phyloP scores from a whole-genome alignment of 2,329 filamentous ascomycete genomes.

The Exophiala sp. region DNA sequence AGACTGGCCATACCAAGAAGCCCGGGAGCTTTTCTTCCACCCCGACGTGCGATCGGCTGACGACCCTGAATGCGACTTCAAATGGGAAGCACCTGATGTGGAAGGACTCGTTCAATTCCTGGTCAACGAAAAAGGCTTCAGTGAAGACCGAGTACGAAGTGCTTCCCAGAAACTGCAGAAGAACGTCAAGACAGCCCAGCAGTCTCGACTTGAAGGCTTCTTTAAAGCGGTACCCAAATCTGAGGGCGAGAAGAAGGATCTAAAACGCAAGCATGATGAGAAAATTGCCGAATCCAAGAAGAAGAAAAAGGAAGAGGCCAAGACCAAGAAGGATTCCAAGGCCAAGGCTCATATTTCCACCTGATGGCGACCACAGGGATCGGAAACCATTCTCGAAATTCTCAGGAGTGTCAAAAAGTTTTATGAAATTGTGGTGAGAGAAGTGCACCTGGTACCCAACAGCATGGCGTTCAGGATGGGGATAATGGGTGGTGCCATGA shows the following conservation, averaged over 20 bases:
- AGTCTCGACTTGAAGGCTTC: constrained; percentile 89
- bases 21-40: constrained; percentile 84
- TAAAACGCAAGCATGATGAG: constrained; percentile 93
- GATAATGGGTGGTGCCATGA: not conserved
- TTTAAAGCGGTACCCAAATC: constrained; percentile 92
- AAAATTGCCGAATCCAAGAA: constrained; percentile 92
- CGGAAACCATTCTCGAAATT: not conserved
- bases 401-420: not conserved
- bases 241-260: constrained; percentile 73
- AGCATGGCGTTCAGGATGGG: constrained; percentile 21
- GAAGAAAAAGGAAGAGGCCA: constrained; percentile 89
- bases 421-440: not conserved
- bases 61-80: constrained; percentile 87
- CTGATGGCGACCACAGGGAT: constrained; percentile 29
- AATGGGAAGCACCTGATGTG: constrained; percentile 91
- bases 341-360: constrained; percentile 71
- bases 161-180: constrained; percentile 78
- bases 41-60: constrained; percentile 84
- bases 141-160: constrained; percentile 82
- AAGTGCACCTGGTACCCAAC: not conserved
- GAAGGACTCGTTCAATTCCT: constrained; percentile 87
- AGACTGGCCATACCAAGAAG: constrained; percentile 95
- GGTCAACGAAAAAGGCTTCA: constrained; percentile 94
- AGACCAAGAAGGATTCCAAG: constrained; percentile 90
- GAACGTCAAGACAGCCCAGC: constrained; percentile 85